Evolutionary conservation across 2,329 filamentous ascomycete genomes (phyloP), one percentile per base, ranked within the genome.

Genomic region (Sporothrix mexicana): DNA sequence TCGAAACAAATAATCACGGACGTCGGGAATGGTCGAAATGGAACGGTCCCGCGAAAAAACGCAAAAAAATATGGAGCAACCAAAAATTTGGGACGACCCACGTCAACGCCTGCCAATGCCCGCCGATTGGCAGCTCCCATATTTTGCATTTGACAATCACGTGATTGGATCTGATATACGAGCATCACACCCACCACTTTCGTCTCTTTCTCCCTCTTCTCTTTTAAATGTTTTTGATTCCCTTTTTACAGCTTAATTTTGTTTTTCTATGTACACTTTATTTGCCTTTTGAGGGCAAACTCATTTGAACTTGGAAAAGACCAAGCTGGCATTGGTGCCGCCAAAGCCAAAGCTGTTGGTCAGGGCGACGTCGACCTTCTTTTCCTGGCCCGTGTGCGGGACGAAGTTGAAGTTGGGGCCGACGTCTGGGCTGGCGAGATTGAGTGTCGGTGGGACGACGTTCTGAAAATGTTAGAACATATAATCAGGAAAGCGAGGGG

Each of bases 291-390:
- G 30, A 23, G 25, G 62, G n/a, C 51, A 43, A 49, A 45, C n/a
- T 51, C 25, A 77, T 0, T 77, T 72, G n/a, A 78, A 73, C 76
- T 84, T 86, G 8, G 87, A 87, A 78, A 98, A 95, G 70, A 94
- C 94, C 51, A 99, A 84, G 71, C 90, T 94, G 57, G 95, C 95
- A 83, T 99, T 99, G 0, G 95, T 98, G 17, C 96, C 96, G 12
- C 96, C 96, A 83, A 99, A 99, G 0, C 96, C 96, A 83, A 99
- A 99, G 80, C 95, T 98, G 79, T 99, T 99, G 3, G 93, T 96
- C 73, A 99, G 78, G 5, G 93, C 93, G 25, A 95, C 91, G 73
- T 89, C 84, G 12, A 98, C 88, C 2, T 85, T 80, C 76, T 89
- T 90, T 70, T 92, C 81, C 81, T 98, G 95, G 0, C 94, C 87